Evolutionary conservation across 2,329 filamentous ascomycete species (phyloP).

Genomic region (Fusarium paranaense): DNA sequence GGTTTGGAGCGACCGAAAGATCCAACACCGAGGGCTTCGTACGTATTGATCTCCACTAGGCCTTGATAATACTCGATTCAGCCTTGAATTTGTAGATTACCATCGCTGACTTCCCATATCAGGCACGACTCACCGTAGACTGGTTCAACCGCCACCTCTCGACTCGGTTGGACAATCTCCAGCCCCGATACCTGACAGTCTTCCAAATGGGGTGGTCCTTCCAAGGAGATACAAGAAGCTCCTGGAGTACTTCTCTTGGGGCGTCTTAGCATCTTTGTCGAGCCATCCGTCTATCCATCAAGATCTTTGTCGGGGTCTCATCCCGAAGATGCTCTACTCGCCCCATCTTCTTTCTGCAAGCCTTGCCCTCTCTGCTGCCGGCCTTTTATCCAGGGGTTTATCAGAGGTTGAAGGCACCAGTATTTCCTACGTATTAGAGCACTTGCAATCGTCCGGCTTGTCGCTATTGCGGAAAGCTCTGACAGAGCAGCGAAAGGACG

Average conservation of each 20-base stretch:
- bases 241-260: conserved; percentile 41
- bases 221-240: conserved; percentile 38
- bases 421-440: conserved; percentile 33
- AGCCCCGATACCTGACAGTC: conserved; percentile 23
- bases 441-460: conserved; percentile 41
- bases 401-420: conserved; percentile 38
- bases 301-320: conserved; percentile 41
- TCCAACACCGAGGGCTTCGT: not conserved
- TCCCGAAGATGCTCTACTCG: conserved; percentile 42
- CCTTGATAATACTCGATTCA: not conserved
- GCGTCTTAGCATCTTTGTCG: conserved; percentile 43
- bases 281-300: conserved; percentile 43
- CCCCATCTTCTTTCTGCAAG: conserved; percentile 45
- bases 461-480: conserved; percentile 39
- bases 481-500: conserved; percentile 34
- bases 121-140: not conserved
- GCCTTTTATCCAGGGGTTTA: conserved; percentile 40
- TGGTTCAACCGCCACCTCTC: not conserved
- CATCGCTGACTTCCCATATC: not conserved
- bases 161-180: not conserved
- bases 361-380: conserved; percentile 43
- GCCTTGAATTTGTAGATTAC: not conserved
- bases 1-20: conserved; percentile 35
- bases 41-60: not conserved
- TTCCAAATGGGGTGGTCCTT: conserved; percentile 40